Percentiles rank a stretch among this genome's conserved stretches.
Evolutionary conservation across 129 eudicot species (phyloP).

Genomic region (Artemisia annua): DNA sequence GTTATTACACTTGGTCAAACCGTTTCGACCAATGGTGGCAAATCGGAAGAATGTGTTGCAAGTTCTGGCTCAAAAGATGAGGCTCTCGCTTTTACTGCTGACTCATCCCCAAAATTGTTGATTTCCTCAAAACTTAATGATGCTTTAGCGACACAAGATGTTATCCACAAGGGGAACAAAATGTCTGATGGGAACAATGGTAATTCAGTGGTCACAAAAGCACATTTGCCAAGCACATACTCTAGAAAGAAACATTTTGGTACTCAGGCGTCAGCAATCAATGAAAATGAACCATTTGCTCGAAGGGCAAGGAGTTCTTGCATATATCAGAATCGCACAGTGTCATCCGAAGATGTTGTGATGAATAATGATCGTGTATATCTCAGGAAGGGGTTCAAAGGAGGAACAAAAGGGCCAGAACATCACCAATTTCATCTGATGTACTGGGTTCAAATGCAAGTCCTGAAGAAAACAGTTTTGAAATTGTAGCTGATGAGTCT

Average conservation of each 20-base stretch:
- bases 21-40: slow-evolving; percentile 34
- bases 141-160: slow-evolving; percentile 42
- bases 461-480: slow-evolving; percentile 63
- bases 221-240: too few species aligned
- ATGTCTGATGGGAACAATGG: too few species aligned
- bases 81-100: slow-evolving; percentile 29
- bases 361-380: slow-evolving; percentile 32
- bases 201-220: too few species aligned
- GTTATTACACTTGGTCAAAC: slow-evolving; percentile 33
- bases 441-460: slow-evolving; percentile 47
- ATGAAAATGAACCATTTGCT: too few species aligned
- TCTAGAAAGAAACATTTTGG: too few species aligned
- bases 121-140: slow-evolving; percentile 37
- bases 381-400: slow-evolving; percentile 45
- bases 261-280: too few species aligned
- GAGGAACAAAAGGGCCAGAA: slow-evolving; percentile 58
- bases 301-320: too few species aligned
- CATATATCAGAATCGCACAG: too few species aligned
- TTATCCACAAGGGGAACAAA: too few species aligned
- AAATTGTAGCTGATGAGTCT: slow-evolving; percentile 49
- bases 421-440: slow-evolving; percentile 48
- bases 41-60: slow-evolving; percentile 40
- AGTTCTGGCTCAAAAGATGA: slow-evolving; percentile 38
- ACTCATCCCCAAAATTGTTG: slow-evolving; percentile 29
- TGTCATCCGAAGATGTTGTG: slow-evolving; percentile 21